These are phyloP conservation scores for Rhododendron molle DNA, from an alignment of 148 eudicot species.

Conservation along the genomic window DNA sequence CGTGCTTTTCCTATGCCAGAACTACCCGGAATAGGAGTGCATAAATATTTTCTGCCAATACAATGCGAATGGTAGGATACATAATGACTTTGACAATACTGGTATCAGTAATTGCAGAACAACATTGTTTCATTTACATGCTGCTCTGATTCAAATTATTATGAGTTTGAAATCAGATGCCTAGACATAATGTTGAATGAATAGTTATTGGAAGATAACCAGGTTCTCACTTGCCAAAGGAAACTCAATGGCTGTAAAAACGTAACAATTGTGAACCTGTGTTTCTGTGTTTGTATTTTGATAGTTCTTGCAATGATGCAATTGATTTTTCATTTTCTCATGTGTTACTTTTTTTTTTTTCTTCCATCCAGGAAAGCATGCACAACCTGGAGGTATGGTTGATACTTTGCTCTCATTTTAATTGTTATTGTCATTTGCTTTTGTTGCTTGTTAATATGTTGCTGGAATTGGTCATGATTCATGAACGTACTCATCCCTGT, in stretches of 20 bases:
- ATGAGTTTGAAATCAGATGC: background rate
- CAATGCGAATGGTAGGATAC: background rate
- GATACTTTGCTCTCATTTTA: constrained; percentile 13
- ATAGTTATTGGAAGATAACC: background rate
- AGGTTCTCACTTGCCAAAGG: background rate
- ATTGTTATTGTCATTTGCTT: constrained; percentile 4
- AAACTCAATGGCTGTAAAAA: background rate
- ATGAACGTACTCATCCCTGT: background rate
- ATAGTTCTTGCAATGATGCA: background rate
- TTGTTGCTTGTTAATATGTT: background rate
- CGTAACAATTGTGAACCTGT: background rate
- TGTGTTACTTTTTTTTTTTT: background rate
- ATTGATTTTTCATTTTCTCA: background rate
- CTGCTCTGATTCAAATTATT: background rate
- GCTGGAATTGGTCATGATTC: background rate
- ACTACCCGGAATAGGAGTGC: background rate
- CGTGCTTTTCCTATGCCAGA: background rate
- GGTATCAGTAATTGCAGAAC: background rate
- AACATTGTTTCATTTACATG: background rate
- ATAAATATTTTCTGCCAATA: background rate
- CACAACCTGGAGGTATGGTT: constrained; percentile 71
- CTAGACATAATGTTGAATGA: background rate
- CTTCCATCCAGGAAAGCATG: constrained; percentile 70
- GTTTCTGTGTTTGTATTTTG: background rate
- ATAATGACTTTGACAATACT: background rate